Base-by-base conservation (phyloP, 495 filamentous ascomycete species). In the Cercophora sp. region DNA sequence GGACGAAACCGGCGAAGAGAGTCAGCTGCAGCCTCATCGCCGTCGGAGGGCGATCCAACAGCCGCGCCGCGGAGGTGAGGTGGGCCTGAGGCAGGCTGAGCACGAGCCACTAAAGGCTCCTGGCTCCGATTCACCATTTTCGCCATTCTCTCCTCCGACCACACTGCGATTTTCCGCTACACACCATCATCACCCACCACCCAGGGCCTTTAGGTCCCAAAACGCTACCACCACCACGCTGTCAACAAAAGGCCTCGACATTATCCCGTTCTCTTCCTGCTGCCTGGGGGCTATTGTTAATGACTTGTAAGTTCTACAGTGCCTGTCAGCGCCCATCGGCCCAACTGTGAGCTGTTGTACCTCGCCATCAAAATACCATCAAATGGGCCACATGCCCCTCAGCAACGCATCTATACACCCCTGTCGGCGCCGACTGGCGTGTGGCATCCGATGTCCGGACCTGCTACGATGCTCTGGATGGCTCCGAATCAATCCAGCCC, bases 341-440 rank as follows among this genome's bases (percentile, higher is more conserved):
- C 26, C 55, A 51, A 57, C 53, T 43, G 56, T 59, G 40, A 54
- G 49, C 58, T 56, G 57, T 57, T 51, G 59, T 63, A 27, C 59
- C 65, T 64, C 61, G 56, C 65, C 65, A 68, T 69, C 66, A 58
- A 69, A 70, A 61, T 64, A 61, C 65, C 70, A 66, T 61, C 65
- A 57, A 68, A 65, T 56, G 66, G 48, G 53, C 61, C 66, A 64
- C 68, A 66, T 70, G 68, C 62, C 61, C 69, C 63, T 68, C 58
- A 61, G 63, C 46, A 53, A 64, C 61, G 54, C 62, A 46, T 58
- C 48, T 57, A 48, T 16, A 40, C 35, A 41, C 44, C 56, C 56
- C 54, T 62, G 63, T 59, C 56, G 65, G 58, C 51, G 60, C 56
- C 60, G 45, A 63, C 48, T 22, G 58, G 61, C 47, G 51, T 52